phyloP scores from a whole-genome alignment of 345 rosid genomes.

The rapeseed (Brassica napus) region DNA sequence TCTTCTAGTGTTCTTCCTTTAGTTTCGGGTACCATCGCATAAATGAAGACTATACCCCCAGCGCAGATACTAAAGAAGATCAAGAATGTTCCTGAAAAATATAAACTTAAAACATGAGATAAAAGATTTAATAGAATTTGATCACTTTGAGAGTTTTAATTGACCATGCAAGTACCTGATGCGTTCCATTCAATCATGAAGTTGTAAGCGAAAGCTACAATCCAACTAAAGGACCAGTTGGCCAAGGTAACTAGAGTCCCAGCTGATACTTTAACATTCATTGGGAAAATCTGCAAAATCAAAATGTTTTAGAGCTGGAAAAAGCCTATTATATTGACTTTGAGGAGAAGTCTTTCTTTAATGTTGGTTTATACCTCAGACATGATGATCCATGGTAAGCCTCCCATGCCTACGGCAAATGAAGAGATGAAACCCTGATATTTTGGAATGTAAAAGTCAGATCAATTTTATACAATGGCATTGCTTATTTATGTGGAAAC shows the following conservation, averaged over 20 bases:
- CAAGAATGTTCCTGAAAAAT: slow-evolving; percentile 58
- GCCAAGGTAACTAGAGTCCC: slow-evolving; percentile 54
- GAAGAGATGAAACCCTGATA: slow-evolving; percentile 45
- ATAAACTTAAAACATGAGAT: slow-evolving; percentile 4
- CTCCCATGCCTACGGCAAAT: slow-evolving; percentile 52
- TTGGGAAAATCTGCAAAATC: slow-evolving; percentile 49
- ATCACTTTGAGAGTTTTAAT: neutral
- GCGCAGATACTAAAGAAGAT: slow-evolving; percentile 40
- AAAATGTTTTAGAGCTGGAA: neutral
- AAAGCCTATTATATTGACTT: neutral
- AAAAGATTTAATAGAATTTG: neutral
- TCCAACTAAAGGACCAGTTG: slow-evolving; percentile 49
- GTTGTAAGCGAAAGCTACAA: slow-evolving; percentile 51
- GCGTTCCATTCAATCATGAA: slow-evolving; percentile 57
- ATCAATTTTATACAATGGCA: neutral
- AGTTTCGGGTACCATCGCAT: slow-evolving; percentile 60
- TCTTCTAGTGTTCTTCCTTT: slow-evolving; percentile 66
- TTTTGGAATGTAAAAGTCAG: neutral
- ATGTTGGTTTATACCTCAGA: slow-evolving; percentile 53
- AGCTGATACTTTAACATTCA: slow-evolving; percentile 62
- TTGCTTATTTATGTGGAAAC: too few species aligned
- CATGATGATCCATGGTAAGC: slow-evolving; percentile 62
- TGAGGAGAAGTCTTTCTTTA: neutral
- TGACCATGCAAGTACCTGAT: slow-evolving; percentile 34
- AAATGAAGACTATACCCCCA: slow-evolving; percentile 42